A percentile compares a stretch with the other conserved stretches of the same genome.
These are phyloP conservation scores for Penstemon eatonii DNA, from an alignment of 257 asterid genomes.

Conservation along the genomic window DNA sequence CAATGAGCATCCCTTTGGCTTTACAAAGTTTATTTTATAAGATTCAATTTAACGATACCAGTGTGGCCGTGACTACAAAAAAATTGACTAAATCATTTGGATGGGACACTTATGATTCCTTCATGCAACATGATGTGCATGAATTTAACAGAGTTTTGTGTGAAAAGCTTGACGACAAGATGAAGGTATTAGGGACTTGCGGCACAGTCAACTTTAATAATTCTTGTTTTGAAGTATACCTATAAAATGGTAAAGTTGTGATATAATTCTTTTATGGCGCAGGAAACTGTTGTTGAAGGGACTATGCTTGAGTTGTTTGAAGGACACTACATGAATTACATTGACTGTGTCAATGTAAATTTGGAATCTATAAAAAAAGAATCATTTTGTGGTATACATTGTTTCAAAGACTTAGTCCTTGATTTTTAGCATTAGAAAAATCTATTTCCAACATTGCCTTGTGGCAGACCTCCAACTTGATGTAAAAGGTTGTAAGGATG, in stretches of 20 bases:
- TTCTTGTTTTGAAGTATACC: no score
- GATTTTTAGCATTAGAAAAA: no score
- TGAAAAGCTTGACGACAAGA: constrained; percentile 57
- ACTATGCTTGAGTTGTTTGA: constrained; percentile 47
- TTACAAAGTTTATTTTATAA: constrained; percentile 54
- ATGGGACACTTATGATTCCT: constrained; percentile 56
- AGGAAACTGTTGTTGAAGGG: constrained; percentile 52
- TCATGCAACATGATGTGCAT: constrained; percentile 54
- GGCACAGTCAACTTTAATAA: no score
- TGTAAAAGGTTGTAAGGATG: constrained; percentile 56
- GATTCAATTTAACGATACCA: constrained; percentile 46
- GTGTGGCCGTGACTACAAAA: constrained; percentile 37
- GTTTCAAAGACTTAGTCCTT: background rate
- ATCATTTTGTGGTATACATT: constrained; percentile 46
- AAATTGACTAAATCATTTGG: constrained; percentile 61
- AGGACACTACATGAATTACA: constrained; percentile 50
- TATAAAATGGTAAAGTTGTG: no score
- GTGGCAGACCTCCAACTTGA: constrained; percentile 54
- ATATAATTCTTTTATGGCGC: no score
- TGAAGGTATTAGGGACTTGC: constrained; percentile 36
- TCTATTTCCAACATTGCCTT: background rate
- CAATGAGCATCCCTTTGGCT: constrained; percentile 53
- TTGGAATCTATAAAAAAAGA: constrained; percentile 46
- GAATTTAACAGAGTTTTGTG: constrained; percentile 53
- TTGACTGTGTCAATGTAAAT: constrained; percentile 46